A percentile compares a stretch with the other conserved stretches of the same genome.
phyloP scores from a whole-genome alignment of 805 yeast genomes.

The Candida vartiovaarae region DNA sequence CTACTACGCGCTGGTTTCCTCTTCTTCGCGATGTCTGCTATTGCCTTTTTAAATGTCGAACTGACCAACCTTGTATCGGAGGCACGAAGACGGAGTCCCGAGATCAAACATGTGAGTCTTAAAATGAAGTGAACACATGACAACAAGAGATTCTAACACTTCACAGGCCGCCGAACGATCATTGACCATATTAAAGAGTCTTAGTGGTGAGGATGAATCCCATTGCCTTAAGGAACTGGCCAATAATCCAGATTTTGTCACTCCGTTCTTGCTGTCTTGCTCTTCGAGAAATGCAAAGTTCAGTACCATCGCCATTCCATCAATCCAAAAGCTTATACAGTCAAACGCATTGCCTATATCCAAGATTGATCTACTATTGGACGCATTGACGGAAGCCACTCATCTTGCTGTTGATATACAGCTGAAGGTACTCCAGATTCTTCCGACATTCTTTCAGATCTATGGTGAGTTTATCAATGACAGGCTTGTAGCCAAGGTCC shows the following conservation, averaged over 20 bases:
- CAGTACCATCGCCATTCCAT: conserved; percentile 63
- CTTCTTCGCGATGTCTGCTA: background rate
- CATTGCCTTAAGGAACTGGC: conserved; percentile 30
- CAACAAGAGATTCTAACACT: background rate
- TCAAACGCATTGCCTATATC: conserved; percentile 46
- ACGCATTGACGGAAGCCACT: conserved; percentile 66
- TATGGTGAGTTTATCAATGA: conserved; percentile 53
- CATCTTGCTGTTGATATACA: conserved; percentile 77
- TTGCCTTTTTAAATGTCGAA: conserved; percentile 32
- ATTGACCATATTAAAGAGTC: conserved; percentile 33
- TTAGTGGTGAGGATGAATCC: conserved; percentile 19
- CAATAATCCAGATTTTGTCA: conserved; percentile 45
- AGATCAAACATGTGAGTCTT: conserved; percentile 48
- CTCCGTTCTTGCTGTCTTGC: conserved; percentile 70
- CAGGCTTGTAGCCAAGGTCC: conserved; percentile 45
- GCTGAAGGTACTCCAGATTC: conserved; percentile 73
- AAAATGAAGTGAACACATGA: background rate
- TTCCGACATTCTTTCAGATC: conserved; percentile 66
- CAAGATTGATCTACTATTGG: conserved; percentile 49
- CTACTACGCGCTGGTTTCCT: too few species aligned
- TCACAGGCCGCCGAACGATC: conserved; percentile 40
- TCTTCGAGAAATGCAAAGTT: conserved; percentile 69
- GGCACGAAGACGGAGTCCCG: conserved; percentile 62
- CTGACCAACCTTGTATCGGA: conserved; percentile 56
- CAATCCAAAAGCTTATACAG: conserved; percentile 55